phyloP scores from a whole-genome alignment of 352 stramenopile species.

The Phytophthora pseudosyringae region DNA sequence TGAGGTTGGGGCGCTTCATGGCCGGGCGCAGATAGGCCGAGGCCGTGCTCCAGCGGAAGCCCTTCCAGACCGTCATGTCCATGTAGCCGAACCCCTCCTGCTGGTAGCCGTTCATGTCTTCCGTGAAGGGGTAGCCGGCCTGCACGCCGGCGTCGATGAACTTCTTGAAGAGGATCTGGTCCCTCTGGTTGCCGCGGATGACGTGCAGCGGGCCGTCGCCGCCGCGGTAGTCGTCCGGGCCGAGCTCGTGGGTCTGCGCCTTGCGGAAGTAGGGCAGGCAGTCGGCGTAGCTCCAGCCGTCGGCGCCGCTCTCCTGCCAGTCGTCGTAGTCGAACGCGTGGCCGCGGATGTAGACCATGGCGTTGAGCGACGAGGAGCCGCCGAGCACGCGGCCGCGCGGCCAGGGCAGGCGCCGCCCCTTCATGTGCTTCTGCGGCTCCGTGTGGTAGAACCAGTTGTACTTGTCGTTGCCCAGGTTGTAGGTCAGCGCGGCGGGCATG shows the following conservation, averaged over 20 bases:
- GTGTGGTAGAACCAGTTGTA: slow-evolving; percentile 92
- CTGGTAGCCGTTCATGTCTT: slow-evolving; percentile 91
- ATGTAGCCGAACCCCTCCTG: slow-evolving; percentile 93
- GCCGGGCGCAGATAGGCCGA: slow-evolving; percentile 80
- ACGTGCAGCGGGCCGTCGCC: slow-evolving; percentile 85
- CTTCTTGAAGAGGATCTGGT: slow-evolving; percentile 89
- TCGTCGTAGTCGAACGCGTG: slow-evolving; percentile 90
- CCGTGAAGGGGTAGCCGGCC: slow-evolving; percentile 86
- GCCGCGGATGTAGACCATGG: slow-evolving; percentile 92
- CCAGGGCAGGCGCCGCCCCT: slow-evolving; percentile 83
- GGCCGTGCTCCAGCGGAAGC: slow-evolving; percentile 79
- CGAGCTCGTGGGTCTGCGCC: slow-evolving; percentile 81
- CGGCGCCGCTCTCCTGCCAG: slow-evolving; percentile 75
- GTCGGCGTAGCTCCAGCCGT: slow-evolving; percentile 88
- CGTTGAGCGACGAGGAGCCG: slow-evolving; percentile 90
- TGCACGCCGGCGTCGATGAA: slow-evolving; percentile 90
- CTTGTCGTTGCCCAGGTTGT: slow-evolving; percentile 81
- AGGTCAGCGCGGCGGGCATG: slow-evolving; percentile 89
- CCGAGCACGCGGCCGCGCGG: slow-evolving; percentile 89
- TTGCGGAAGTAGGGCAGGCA: slow-evolving; percentile 91
- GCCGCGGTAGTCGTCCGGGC: slow-evolving; percentile 80
- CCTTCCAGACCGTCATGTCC: slow-evolving; percentile 89
- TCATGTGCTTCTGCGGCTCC: slow-evolving; percentile 83
- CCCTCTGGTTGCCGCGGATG: slow-evolving; percentile 71
- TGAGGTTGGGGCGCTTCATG: slow-evolving; percentile 72